These are phyloP conservation scores for Nephelium lappaceum DNA, from an alignment of 345 rosid genomes.

Conservation along the genomic window DNA sequence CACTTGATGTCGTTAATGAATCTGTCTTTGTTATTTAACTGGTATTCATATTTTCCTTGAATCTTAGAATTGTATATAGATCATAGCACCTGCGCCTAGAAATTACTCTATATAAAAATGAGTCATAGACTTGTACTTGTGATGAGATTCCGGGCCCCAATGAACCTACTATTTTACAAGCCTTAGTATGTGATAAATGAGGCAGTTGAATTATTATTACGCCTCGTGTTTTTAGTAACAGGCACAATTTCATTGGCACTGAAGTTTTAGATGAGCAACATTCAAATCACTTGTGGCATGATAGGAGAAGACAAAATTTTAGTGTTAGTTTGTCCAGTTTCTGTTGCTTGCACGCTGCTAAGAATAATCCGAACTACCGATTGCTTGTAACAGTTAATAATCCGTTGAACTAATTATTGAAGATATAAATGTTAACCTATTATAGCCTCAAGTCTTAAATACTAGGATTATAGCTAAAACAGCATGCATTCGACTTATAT, in stretches of 20 bases:
- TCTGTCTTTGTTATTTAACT: background rate
- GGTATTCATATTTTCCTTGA: background rate
- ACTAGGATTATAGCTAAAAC: too few species aligned
- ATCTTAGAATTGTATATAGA: background rate
- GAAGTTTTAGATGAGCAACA: background rate
- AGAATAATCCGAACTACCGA: background rate
- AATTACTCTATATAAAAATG: background rate
- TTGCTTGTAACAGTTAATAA: background rate
- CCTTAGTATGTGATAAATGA: background rate
- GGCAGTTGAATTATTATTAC: background rate
- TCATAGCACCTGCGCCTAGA: constrained; percentile 2
- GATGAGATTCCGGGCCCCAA: background rate
- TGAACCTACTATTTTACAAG: background rate
- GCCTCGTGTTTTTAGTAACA: background rate
- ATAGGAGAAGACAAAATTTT: background rate
- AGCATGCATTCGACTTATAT: too few species aligned
- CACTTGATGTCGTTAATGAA: background rate
- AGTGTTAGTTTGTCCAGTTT: background rate
- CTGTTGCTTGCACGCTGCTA: background rate
- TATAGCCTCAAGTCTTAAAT: too few species aligned
- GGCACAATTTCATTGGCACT: background rate
- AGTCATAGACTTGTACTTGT: background rate
- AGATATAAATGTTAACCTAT: constrained; percentile 25
- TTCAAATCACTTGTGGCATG: background rate
- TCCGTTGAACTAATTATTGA: background rate